Conservation (phyloP, 148 eudicot genomes). For the Mesembryanthemum crystallinum region DNA sequence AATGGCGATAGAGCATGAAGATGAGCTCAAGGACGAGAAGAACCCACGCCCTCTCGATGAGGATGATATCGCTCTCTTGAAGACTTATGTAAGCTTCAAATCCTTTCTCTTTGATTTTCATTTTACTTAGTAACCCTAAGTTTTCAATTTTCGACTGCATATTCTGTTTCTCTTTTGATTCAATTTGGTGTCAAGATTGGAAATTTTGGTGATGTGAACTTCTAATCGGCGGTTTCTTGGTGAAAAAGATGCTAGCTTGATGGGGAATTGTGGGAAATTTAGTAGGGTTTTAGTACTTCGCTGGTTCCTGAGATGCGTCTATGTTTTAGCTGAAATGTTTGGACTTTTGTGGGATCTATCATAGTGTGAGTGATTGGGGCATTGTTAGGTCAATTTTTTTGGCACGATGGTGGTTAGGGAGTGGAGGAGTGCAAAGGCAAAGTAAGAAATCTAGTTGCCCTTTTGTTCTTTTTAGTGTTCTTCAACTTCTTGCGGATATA, state of each 20-base stretch:
- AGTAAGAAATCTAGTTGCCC: background rate
- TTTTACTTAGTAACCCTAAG: background rate
- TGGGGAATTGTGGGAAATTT: background rate
- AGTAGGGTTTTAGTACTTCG: background rate
- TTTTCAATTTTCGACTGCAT: background rate
- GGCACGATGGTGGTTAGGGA: background rate
- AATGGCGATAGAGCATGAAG: constrained; percentile 68
- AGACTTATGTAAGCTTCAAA: constrained; percentile 63
- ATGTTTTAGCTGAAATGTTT: background rate
- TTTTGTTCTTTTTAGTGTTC: background rate
- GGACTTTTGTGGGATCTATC: background rate
- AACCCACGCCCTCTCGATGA: constrained; percentile 87
- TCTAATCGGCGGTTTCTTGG: background rate
- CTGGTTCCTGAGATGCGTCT: background rate
- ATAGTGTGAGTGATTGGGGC: background rate
- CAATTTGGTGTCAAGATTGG: constrained; percentile 3
- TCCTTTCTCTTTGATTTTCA: background rate
- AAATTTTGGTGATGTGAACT: background rate
- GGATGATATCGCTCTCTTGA: constrained; percentile 91
- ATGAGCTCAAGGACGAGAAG: constrained; percentile 87
- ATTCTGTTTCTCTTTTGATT: background rate
- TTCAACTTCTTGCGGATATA: background rate
- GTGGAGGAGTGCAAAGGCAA: background rate
- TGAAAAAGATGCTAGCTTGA: background rate
- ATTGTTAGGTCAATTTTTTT: background rate